phyloP scores from a whole-genome alignment of 2,329 filamentous ascomycete species.

The Ilyonectria sp. region DNA sequence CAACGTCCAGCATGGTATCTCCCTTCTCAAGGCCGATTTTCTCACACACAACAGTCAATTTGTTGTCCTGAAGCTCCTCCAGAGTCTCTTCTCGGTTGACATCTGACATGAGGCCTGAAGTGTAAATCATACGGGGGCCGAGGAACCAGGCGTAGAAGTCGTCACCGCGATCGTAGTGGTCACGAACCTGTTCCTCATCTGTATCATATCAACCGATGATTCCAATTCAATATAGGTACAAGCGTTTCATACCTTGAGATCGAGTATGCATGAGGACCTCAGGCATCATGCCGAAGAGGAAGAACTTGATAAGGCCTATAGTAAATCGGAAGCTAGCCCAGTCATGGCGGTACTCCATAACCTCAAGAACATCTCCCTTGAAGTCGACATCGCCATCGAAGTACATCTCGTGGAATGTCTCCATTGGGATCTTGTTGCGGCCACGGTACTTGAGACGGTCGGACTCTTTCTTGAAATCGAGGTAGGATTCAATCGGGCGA shows the following conservation, averaged over 20 bases:
- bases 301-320: slow-evolving; percentile 85
- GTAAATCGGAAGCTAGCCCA: slow-evolving; percentile 97
- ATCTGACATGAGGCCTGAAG: slow-evolving; percentile 92
- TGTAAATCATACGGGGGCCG: slow-evolving; percentile 99
- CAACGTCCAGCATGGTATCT: slow-evolving; percentile 91
- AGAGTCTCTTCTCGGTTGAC: slow-evolving; percentile 89
- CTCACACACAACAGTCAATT: slow-evolving; percentile 93
- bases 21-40: slow-evolving; percentile 89
- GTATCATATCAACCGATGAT: not conserved
- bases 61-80: slow-evolving; percentile 98
- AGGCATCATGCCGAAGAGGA: slow-evolving; percentile 87
- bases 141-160: slow-evolving; percentile 99
- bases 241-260: slow-evolving; percentile 73
- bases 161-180: slow-evolving; percentile 97
- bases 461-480: slow-evolving; percentile 79
- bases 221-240: too few relatives aligned
- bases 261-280: slow-evolving; percentile 94
- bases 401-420: slow-evolving; percentile 98
- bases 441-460: slow-evolving; percentile 79
- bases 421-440: slow-evolving; percentile 86
- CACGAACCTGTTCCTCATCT: slow-evolving; percentile 95
- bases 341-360: slow-evolving; percentile 94
- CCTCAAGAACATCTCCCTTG: slow-evolving; percentile 91
- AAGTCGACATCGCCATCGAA: slow-evolving; percentile 95
- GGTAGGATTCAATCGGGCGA: slow-evolving; percentile 90